Evolutionary conservation across 805 yeast species (phyloP), one percentile per base, ranked within the genome.

Genomic region (Limtongozyma cylindracea): DNA sequence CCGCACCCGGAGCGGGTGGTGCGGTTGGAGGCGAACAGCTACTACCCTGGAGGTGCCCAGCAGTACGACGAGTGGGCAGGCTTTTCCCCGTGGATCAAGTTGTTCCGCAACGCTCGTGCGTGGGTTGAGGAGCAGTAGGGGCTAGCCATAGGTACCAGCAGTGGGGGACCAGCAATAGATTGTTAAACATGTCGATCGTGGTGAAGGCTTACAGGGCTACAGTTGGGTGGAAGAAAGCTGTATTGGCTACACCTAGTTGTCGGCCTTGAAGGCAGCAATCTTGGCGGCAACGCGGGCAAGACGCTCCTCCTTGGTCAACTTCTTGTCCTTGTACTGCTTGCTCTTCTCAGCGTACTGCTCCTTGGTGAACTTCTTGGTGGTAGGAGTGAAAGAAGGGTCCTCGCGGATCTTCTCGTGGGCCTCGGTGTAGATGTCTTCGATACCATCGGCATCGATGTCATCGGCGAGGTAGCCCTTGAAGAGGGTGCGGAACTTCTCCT

Each of bases 1-100:
- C 98, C 98, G 21, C 98, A 88, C 45, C 98, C 98, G 12, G 98
- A 88, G 50, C 76, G 98, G 52, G 88, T 76, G 23, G 58, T 69
- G 25, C 62, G 94, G 50, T 54, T 69, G 39, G 93, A 76, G 45
- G 55, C 91, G 25, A 84, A 84, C 51, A 78, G 95, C 4, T 84
- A 77, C 67, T 76, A 77, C 40, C 94, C 95, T 22, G n/a, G n/a
- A n/a, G n/a, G n/a, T n/a, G 32, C 31, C 12, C 53, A 53, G 22
- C 48, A 54, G 27, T 65, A 59, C 23, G 56, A 56, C 21, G 50
- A 53, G 24, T 77, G 91, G 82, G 71, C 66, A 24, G 72, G 68
- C 15, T 66, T 70, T 39, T 93, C 93, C 24, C 98, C 98, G 22
- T 88, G 98, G 98, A 65, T 88, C 32, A 64, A 78, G 43, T 48